Evolutionary conservation across 164 flowering plant genomes (phyloP), one percentile per base, ranked within the genome.

Genomic region (Paratinospora sagittata): DNA sequence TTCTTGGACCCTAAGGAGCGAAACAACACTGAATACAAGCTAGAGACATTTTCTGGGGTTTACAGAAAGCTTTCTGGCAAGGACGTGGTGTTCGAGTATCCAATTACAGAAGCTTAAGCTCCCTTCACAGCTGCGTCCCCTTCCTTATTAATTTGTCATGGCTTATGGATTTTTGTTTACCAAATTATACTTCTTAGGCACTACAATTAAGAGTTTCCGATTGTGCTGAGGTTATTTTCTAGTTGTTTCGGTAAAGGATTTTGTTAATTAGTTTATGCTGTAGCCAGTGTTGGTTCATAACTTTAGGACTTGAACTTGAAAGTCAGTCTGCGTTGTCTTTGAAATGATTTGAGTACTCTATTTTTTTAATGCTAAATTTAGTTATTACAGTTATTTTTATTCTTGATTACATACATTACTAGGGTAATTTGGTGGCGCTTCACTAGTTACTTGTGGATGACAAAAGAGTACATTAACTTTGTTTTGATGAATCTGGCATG

Each of bases 1-100:
- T 81, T 67, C 68, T 71, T 83, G 74, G 86, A 81, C 70, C 84
- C 87, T 0, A 85, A 81, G 69, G 81, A 81, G 45, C 67, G 80
- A n/a, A 82, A 84, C 66, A 79, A 84, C 63, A 84, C 85, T 1
- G 85, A 85, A 47, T 81, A 81, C 78, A 85, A 81, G 70, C 80
- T 81, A 65, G 86, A 85, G 67, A 79, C 84, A 1, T 85, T 81
- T 61, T 43, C 83, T 67, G 84, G 81, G 36, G 86, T 83, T 55
- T 81, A 80, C 81, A 80, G 83, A 77, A 85, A 83, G 75, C 81
- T 83, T 45, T 78, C 81, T 33, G 85, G 88, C n/a, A n/a, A n/a
- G n/a, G n/a, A n/a, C n/a, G n/a, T n/a, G n/a, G n/a, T n/a, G n/a
- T n/a, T n/a, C n/a, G 63, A 85, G 60, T 81, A 77, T 61, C 87